These are phyloP conservation scores for Nitzschia putrida DNA, from an alignment of 108 stramenopile genomes.

Conservation along the genomic window DNA sequence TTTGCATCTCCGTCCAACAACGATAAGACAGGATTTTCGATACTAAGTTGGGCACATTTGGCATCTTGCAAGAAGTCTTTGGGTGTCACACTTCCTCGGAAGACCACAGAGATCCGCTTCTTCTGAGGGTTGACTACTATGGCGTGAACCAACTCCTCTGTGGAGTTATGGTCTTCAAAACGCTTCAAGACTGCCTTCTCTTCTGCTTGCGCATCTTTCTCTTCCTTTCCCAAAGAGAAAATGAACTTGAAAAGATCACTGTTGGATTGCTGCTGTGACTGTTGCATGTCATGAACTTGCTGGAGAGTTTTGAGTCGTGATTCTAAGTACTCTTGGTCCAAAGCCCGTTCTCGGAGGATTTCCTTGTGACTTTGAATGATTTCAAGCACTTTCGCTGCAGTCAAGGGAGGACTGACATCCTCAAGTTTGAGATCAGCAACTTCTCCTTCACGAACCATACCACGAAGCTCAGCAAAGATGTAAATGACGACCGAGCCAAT, in stretches of 20 bases:
- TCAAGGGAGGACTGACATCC: conserved; percentile 42
- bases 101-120: conserved; percentile 56
- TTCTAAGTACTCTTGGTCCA: conserved; percentile 51
- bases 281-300: conserved; percentile 12
- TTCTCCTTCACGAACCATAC: conserved; percentile 46
- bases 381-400: conserved; percentile 30
- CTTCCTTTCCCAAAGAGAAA: conserved; percentile 14
- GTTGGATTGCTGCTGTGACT: background rate
- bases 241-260: conserved; percentile 26
- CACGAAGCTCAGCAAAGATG: conserved; percentile 55
- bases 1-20: conserved; percentile 2
- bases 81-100: conserved; percentile 66
- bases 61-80: conserved; percentile 72
- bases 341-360: conserved; percentile 34
- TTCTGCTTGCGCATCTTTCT: background rate
- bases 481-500: conserved; percentile 50
- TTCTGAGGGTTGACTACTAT: conserved; percentile 48
- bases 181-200: conserved; percentile 30
- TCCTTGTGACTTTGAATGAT: conserved; percentile 42
- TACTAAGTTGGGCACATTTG: conserved; percentile 40
- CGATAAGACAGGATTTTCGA: conserved; percentile 48
- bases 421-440: conserved; percentile 22
- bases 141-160: conserved; percentile 67
- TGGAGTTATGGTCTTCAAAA: conserved; percentile 54
- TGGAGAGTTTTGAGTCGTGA: conserved; percentile 31